phyloP scores from a whole-genome alignment of 257 asterid species.

The Handroanthus guayacan region DNA sequence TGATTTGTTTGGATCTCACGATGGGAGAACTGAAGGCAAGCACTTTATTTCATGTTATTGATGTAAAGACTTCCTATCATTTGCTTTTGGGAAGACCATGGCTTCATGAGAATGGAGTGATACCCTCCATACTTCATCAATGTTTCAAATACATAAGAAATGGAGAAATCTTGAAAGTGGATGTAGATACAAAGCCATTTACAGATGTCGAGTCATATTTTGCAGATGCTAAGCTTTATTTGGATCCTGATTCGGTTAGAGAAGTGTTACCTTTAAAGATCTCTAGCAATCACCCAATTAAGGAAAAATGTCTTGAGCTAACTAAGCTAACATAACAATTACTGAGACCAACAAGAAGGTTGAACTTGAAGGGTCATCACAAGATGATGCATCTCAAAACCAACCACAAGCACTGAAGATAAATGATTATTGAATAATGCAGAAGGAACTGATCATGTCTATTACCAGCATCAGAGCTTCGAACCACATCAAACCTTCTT shows the following conservation, averaged over 20 bases:
- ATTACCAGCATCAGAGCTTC: too few relatives aligned
- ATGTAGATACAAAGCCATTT: neutral
- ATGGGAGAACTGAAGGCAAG: neutral
- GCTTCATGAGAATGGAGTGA: slow-evolving; percentile 10
- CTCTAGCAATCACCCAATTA: too few relatives aligned
- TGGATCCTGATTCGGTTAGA: neutral
- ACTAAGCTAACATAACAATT: too few relatives aligned
- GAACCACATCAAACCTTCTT: too few relatives aligned
- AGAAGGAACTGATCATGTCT: too few relatives aligned
- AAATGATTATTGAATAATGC: too few relatives aligned
- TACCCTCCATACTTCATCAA: neutral
- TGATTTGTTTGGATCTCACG: neutral
- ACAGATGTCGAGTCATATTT: neutral
- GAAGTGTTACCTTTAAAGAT: too few relatives aligned
- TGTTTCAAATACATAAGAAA: neutral
- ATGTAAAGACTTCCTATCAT: neutral
- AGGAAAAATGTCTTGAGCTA: too few relatives aligned
- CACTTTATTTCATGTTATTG: neutral
- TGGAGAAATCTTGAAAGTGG: neutral
- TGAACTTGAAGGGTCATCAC: too few relatives aligned
- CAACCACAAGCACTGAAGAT: too few relatives aligned
- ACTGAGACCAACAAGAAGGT: too few relatives aligned
- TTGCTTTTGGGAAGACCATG: slow-evolving; percentile 6
- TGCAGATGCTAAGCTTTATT: neutral
- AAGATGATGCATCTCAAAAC: too few relatives aligned